Conservation (phyloP, 2,329 filamentous ascomycete genomes). For the Tolypocladium ovalisporum region DNA sequence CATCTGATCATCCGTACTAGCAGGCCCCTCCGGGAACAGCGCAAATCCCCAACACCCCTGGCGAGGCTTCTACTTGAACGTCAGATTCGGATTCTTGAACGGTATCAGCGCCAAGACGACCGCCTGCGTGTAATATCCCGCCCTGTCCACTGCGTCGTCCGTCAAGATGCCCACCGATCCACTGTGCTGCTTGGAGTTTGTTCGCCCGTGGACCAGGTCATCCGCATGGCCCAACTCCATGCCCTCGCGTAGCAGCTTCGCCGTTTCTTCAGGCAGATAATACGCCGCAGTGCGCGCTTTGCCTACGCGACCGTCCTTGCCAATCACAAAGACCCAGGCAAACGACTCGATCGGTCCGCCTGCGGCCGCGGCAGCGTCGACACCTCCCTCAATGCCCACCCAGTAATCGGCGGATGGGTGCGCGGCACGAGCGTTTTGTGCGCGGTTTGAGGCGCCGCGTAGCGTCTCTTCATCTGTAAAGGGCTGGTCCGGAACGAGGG, state of each 20-base stretch:
- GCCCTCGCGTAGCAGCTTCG: conserved; percentile 20
- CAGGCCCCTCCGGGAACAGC: not conserved
- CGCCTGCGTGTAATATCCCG: conserved; percentile 25
- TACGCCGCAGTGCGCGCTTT: conserved; percentile 27
- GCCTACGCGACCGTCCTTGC: conserved; percentile 15
- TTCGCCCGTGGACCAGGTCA: conserved; percentile 23
- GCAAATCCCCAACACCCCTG: not conserved
- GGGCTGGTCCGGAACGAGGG: conserved; percentile 28
- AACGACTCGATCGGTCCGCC: conserved; percentile 21
- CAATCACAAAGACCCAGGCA: conserved; percentile 26
- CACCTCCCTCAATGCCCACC: conserved; percentile 30
- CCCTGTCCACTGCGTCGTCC: conserved; percentile 22
- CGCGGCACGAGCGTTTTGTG: conserved; percentile 16
- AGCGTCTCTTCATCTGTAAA: conserved; percentile 26
- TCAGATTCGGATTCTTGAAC: conserved; percentile 22
- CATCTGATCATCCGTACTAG: too few relatives aligned
- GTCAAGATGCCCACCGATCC: conserved; percentile 30
- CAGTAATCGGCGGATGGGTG: conserved; percentile 24
- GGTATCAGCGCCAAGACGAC: conserved; percentile 29
- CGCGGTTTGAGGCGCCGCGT: conserved; percentile 25
- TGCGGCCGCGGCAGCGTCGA: conserved; percentile 13
- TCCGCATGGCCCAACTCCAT: conserved; percentile 29
- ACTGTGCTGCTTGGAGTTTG: conserved; percentile 24
- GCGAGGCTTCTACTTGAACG: conserved; percentile 15
- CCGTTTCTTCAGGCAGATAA: conserved; percentile 25